These are phyloP conservation scores for Sugiyamaella valdiviana DNA, from an alignment of 805 yeast species.

Conservation along the genomic window DNA sequence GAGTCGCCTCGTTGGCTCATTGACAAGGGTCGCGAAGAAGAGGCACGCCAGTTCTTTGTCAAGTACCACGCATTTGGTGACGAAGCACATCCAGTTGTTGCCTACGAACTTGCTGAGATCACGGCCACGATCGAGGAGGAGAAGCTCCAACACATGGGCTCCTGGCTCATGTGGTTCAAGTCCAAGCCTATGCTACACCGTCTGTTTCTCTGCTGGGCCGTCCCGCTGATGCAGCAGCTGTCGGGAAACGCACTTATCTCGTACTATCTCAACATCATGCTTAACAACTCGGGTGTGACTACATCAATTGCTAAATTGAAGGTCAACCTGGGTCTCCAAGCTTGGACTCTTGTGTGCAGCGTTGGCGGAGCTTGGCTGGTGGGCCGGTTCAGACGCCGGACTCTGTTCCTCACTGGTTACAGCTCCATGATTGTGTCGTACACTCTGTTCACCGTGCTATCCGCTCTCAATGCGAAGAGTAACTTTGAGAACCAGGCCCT, in stretches of 20 bases:
- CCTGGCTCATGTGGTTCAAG: slow-evolving; percentile 7
- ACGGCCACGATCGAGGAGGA: slow-evolving; percentile 20
- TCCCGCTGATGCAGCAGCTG: slow-evolving; percentile 10
- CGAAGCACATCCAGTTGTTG: slow-evolving; percentile 7
- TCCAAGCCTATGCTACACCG: slow-evolving; percentile 9
- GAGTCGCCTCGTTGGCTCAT: slow-evolving; percentile 78
- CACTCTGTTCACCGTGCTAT: slow-evolving; percentile 37
- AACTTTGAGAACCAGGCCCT: slow-evolving; percentile 36
- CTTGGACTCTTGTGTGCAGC: slow-evolving; percentile 3
- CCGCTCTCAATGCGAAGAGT: slow-evolving; percentile 39
- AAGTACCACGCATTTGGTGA: slow-evolving; percentile 19
- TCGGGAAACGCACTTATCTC: slow-evolving; percentile 16
- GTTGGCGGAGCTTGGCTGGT: slow-evolving; percentile 9
- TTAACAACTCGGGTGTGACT: slow-evolving; percentile 49
- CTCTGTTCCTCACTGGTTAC: slow-evolving; percentile 17
- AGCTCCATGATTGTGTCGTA: slow-evolving; percentile 11
- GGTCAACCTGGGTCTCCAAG: slow-evolving; percentile 18
- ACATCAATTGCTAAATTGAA: slow-evolving; percentile 10
- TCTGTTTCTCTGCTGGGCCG: slow-evolving; percentile 6
- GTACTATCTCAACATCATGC: slow-evolving; percentile 46
- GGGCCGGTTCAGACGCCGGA: slow-evolving; percentile 13
- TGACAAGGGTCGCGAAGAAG: slow-evolving; percentile 48
- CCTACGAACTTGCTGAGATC: slow-evolving; percentile 27
- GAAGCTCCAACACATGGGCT: slow-evolving; percentile 10
- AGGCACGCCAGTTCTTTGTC: slow-evolving; percentile 44